phyloP scores from a whole-genome alignment of 176 grass and related monocot genomes.

The Pharus latifolius region DNA sequence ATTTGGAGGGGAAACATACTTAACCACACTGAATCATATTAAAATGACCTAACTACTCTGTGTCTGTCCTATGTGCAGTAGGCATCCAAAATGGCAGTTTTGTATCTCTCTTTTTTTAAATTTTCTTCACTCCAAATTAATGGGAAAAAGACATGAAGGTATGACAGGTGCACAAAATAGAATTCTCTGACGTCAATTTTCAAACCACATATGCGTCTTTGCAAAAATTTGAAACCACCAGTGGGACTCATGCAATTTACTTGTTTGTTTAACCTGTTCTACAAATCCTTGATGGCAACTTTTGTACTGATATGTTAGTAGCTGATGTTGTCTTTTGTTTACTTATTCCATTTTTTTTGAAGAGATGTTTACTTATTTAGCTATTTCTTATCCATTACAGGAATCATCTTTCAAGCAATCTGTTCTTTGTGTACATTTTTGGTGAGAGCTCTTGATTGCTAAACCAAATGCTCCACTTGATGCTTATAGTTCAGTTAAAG shows the following conservation, averaged over 20 bases:
- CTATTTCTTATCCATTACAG: constrained; percentile 30
- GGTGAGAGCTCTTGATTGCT: constrained; percentile 60
- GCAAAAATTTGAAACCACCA: neutral
- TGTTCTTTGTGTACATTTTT: constrained; percentile 99
- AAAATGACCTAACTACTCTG: too few relatives aligned
- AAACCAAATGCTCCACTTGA: constrained; percentile 10
- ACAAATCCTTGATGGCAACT: neutral
- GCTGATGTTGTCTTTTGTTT: too few relatives aligned
- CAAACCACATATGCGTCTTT: too few relatives aligned
- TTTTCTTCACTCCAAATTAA: too few relatives aligned
- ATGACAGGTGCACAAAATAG: too few relatives aligned
- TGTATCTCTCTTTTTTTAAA: too few relatives aligned
- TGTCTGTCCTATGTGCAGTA: too few relatives aligned
- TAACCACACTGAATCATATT: too few relatives aligned
- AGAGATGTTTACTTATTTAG: constrained; percentile 13
- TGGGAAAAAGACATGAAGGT: too few relatives aligned
- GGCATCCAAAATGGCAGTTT: too few relatives aligned
- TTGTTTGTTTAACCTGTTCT: neutral
- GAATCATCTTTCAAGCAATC: constrained; percentile 98
- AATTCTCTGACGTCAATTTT: too few relatives aligned
- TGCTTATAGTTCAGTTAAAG: constrained; percentile 15
- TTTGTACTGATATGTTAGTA: neutral
- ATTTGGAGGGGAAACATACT: too few relatives aligned
- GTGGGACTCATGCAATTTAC: neutral
- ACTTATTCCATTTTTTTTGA: constrained; percentile 6